Evolutionary conservation across 164 flowering plant genomes (phyloP).

Genomic region (Pachysandra terminalis): DNA sequence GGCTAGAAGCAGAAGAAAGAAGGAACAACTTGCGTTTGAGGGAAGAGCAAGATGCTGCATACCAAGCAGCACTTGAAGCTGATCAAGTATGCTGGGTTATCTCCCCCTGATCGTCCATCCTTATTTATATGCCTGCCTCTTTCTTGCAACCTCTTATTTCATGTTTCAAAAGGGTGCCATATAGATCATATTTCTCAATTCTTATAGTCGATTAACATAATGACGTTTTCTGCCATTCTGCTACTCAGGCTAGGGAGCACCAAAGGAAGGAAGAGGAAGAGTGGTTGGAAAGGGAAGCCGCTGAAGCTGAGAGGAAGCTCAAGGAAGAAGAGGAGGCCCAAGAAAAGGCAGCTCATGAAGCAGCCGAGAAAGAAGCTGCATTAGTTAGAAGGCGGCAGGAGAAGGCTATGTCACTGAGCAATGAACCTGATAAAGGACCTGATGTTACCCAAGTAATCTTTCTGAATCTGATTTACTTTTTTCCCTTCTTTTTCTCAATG

Average conservation of each 20-base stretch:
- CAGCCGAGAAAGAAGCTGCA: conserved; percentile 88
- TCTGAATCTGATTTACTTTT: neutral
- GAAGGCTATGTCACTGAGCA: conserved; percentile 80
- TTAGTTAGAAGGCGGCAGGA: conserved; percentile 70
- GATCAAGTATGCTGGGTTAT: conserved; percentile 66
- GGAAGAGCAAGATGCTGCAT: conserved; percentile 99
- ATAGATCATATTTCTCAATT: conserved; percentile 1
- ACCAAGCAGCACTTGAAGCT: conserved; percentile 93
- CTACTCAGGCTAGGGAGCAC: conserved; percentile 80
- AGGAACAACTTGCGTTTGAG: conserved; percentile 71
- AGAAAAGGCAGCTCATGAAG: conserved; percentile 77
- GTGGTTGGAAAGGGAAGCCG: conserved; percentile 81
- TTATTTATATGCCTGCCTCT: neutral
- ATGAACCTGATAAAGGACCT: conserved; percentile 95
- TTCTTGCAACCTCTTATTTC: neutral
- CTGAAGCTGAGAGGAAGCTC: conserved; percentile 86
- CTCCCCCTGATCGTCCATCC: neutral
- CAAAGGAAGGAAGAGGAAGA: conserved; percentile 89
- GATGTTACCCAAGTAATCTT: conserved; percentile 73
- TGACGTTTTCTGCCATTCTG: conserved; percentile 1
- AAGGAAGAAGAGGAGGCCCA: conserved; percentile 94
- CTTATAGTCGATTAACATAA: neutral
- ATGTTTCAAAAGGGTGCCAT: neutral
- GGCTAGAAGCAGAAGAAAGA: conserved; percentile 96
- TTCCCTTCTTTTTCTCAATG: neutral